Percentiles rank a stretch among this genome's conserved stretches.
These are phyloP conservation scores for Solanum hybrid DNA, from an alignment of 305 asterid species.

Conservation along the genomic window DNA sequence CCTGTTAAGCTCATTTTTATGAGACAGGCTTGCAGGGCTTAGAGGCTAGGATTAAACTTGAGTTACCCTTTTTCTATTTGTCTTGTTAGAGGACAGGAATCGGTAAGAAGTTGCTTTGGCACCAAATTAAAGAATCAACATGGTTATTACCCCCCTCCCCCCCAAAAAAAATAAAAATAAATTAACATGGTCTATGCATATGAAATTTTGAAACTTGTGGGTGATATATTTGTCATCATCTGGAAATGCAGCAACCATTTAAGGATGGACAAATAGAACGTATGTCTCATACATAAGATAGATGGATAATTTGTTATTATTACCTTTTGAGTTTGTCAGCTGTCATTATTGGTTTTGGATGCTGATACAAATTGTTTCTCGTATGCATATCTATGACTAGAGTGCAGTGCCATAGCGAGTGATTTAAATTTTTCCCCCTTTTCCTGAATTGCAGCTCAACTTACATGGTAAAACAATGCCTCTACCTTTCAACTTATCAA, in stretches of 20 bases:
- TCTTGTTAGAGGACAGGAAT: background rate
- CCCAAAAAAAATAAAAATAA: background rate
- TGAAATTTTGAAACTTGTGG: background rate
- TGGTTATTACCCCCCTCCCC: background rate
- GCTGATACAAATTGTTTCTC: background rate
- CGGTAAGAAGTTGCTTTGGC: background rate
- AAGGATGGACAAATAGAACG: background rate
- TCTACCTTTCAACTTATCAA: slow-evolving; percentile 69
- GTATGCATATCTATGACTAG: background rate
- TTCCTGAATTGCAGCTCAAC: slow-evolving; percentile 41
- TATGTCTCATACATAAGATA: background rate
- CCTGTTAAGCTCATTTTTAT: background rate
- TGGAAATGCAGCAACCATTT: background rate
- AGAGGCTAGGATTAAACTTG: background rate
- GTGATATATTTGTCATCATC: background rate
- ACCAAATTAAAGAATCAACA: background rate
- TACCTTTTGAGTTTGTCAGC: background rate
- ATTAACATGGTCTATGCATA: background rate
- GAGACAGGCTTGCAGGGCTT: background rate
- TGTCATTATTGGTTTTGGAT: background rate
- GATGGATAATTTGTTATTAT: background rate
- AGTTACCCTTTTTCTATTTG: background rate
- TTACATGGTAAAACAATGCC: slow-evolving; percentile 50
- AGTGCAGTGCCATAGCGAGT: background rate
- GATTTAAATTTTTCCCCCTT: background rate